Conservation (phyloP, 176 grass and related monocot genomes). For the Otatea glauca region DNA sequence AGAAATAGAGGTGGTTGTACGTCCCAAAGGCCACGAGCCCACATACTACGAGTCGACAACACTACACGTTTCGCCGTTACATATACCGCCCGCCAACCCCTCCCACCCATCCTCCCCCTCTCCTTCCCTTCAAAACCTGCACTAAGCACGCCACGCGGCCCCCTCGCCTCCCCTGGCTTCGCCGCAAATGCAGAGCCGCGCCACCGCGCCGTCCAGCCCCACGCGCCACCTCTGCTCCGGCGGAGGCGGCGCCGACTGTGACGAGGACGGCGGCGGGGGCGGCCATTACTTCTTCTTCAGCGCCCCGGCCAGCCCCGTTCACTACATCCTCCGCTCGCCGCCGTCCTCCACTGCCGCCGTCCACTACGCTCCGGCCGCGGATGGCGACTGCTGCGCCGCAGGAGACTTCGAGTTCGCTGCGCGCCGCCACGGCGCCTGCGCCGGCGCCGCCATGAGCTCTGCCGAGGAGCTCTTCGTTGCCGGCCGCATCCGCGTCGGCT, state of each 20-base stretch:
- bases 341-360: constrained; percentile 24
- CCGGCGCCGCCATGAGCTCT: constrained; percentile 37
- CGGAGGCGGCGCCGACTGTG: background rate
- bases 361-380: background rate
- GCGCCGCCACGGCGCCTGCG: background rate
- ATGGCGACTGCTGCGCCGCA: background rate
- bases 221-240: background rate
- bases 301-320: constrained; percentile 53
- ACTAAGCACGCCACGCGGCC: background rate
- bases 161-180: background rate
- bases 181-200: constrained; percentile 37
- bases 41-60: background rate
- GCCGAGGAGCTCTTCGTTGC: constrained; percentile 55
- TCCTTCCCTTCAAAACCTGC: constrained; percentile 38
- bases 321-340: constrained; percentile 63
- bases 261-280: background rate
- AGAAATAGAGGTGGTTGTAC: background rate
- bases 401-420: constrained; percentile 58
- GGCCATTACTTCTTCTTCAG: constrained; percentile 53
- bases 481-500: constrained; percentile 56
- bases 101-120: background rate
- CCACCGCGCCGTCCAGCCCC: constrained; percentile 17
- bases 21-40: background rate
- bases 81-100: constrained; percentile 14
- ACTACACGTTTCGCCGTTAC: constrained; percentile 24